phyloP scores from a whole-genome alignment of 2,329 filamentous ascomycete genomes.

The Biscogniauxia marginata region DNA sequence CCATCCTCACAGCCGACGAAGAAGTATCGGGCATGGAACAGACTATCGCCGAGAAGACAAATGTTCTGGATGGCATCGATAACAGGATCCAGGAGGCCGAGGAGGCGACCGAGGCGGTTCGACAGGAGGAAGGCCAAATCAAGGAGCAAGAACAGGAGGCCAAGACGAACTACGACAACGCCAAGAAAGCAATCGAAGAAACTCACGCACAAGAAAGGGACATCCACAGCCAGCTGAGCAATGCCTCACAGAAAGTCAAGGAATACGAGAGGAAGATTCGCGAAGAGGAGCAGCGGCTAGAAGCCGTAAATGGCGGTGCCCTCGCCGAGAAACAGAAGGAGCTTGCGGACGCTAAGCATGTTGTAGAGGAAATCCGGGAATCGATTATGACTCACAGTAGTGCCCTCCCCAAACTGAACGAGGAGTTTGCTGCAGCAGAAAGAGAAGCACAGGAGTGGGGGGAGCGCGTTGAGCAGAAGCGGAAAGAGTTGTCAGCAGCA shows the following conservation, averaged over 20 bases:
- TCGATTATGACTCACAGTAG: conserved; percentile 25
- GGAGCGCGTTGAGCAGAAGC: conserved; percentile 42
- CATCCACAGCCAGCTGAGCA: conserved; percentile 58
- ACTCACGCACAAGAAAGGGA: conserved; percentile 64
- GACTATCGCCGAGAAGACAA: conserved; percentile 45
- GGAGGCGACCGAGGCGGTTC: conserved; percentile 40
- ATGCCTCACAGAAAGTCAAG: conserved; percentile 47
- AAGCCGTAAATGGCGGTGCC: conserved; percentile 67
- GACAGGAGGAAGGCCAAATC: conserved; percentile 47
- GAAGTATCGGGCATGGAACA: conserved; percentile 36
- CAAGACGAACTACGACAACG: conserved; percentile 52
- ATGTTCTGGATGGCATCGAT: conserved; percentile 46
- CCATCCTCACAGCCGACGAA: conserved; percentile 30
- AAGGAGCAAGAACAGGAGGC: conserved; percentile 46
- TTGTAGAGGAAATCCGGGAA: conserved; percentile 42
- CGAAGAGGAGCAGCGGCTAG: conserved; percentile 60
- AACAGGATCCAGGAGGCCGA: conserved; percentile 41
- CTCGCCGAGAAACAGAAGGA: conserved; percentile 60
- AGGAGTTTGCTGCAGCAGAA: conserved; percentile 31
- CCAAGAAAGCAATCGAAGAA: conserved; percentile 52
- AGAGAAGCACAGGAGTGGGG: conserved; percentile 28
- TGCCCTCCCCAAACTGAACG: conserved; percentile 23
- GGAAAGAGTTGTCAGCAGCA: conserved; percentile 52
- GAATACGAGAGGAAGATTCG: conserved; percentile 47
- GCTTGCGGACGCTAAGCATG: conserved; percentile 56